Evolutionary conservation across 768 basidiomycete species (phyloP), one percentile per base, ranked within the genome.

Genomic region (Leccinum disarticulatum): DNA sequence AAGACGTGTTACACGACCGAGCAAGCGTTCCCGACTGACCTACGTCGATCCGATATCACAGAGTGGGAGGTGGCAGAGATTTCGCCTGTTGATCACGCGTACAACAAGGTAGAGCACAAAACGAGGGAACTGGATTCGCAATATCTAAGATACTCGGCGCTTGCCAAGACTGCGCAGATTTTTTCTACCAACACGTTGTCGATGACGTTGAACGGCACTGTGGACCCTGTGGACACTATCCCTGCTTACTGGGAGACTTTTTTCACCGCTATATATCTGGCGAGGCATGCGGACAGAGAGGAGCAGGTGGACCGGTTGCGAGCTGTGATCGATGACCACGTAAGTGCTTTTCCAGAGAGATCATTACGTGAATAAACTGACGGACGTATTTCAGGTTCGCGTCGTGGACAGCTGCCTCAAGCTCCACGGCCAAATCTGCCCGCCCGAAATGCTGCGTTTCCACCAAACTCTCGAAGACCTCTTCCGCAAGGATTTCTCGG

Each of bases 391-490:
- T 58, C 64, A 93, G 86, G 86, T 90, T 36, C 85, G 87, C 49
- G 83, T 88, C 53, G 90, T 98, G 53, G 90, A 94, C 62, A 85
- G 83, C 55, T 95, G 93, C 69, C 80, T 98, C 55, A 85, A 84
- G 65, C 80, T 98, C 6, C 95, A 98, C 69, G 87, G 86, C 3
- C 81, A 85, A 50, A 75, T 96, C 31, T 95, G 93, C 69, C 85
- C 91, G 1, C 82, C 85, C 11, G 93, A 95, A 70, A 96, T 97
- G 82, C 77, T 89, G 19, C 83, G 87, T 6, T 98, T 98, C 82
- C 95, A 98, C 70, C 87, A 88, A 60, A 93, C 93, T 0, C 79
- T 98, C 49, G 88, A 91, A 70, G 87, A 83, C 61, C 89, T 93
- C 74, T 94, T 92, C 79, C 83, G 79, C 56, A 91, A 88, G 73